phyloP scores from a whole-genome alignment of 106 monocot species.

The Platanthera zijinensis region DNA sequence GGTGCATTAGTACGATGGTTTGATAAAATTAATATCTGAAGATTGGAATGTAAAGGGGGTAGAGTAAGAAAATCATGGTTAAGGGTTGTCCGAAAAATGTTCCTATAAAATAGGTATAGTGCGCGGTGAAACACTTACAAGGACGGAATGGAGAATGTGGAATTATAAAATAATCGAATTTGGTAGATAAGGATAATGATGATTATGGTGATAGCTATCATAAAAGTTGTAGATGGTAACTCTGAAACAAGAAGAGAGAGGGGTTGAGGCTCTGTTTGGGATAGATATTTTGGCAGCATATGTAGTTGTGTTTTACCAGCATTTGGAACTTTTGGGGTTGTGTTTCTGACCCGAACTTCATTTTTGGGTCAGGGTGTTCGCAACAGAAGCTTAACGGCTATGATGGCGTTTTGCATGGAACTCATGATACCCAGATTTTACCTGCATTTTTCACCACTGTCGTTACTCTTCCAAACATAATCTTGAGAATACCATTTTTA shows the following conservation, averaged over 20 bases:
- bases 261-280: no score
- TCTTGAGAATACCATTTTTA: not conserved
- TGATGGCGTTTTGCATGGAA: no score
- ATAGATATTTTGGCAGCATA: no score
- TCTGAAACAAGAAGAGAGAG: no score
- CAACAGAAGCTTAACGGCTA: no score
- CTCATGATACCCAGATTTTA: no score
- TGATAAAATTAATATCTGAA: not conserved
- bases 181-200: not conserved
- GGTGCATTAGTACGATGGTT: not conserved
- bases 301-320: no score
- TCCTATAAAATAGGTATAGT: not conserved
- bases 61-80: not conserved
- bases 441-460: no score
- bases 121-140: not conserved
- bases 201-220: not conserved
- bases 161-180: not conserved
- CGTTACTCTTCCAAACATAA: not conserved
- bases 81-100: not conserved
- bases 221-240: no score
- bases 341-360: no score
- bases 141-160: not conserved
- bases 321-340: no score
- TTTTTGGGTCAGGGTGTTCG: no score
- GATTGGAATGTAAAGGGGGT: not conserved